A percentile compares a stretch with the other conserved stretches of the same genome.
These are phyloP conservation scores for Drechslerella dactyloides DNA, from an alignment of 2,329 filamentous ascomycete species.

Conservation along the genomic window DNA sequence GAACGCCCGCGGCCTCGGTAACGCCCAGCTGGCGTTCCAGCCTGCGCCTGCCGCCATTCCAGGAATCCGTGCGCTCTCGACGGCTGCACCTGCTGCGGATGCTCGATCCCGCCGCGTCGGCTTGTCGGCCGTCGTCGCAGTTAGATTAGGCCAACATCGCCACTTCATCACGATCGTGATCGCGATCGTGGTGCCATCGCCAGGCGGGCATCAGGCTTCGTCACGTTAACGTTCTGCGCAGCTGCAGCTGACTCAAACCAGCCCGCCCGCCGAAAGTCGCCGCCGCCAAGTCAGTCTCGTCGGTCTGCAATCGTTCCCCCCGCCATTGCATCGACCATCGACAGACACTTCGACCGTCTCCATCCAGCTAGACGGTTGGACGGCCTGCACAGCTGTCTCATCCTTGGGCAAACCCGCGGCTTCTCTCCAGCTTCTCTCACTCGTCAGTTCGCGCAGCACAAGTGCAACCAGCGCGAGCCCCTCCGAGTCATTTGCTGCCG, in stretches of 20 bases:
- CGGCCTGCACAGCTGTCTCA: too few relatives aligned
- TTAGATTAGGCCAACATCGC: conserved; percentile 38
- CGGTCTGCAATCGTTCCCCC: background rate
- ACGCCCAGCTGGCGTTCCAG: conserved; percentile 10
- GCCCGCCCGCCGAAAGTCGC: conserved; percentile 31
- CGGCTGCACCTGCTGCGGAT: background rate
- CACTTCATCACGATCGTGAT: conserved; percentile 16
- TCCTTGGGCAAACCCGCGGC: too few relatives aligned
- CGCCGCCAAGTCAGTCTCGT: too few relatives aligned
- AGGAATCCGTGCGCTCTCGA: background rate
- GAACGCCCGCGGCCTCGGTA: background rate
- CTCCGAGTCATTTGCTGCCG: conserved; percentile 36
- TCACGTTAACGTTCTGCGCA: background rate
- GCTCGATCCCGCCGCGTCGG: background rate
- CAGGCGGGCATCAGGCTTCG: background rate
- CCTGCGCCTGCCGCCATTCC: conserved; percentile 10
- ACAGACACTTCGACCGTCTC: conserved; percentile 5
- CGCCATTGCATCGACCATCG: too few relatives aligned
- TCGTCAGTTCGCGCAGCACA: too few relatives aligned
- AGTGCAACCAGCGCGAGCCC: conserved; percentile 35
- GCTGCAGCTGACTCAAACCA: too few relatives aligned
- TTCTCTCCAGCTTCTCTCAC: too few relatives aligned
- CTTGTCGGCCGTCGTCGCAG: conserved; percentile 9
- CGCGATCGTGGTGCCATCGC: background rate
- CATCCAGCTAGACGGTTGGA: too few relatives aligned